Evolutionary conservation across 2,329 filamentous ascomycete species (phyloP).

Genomic region (Colletotrichum brevisporum): DNA sequence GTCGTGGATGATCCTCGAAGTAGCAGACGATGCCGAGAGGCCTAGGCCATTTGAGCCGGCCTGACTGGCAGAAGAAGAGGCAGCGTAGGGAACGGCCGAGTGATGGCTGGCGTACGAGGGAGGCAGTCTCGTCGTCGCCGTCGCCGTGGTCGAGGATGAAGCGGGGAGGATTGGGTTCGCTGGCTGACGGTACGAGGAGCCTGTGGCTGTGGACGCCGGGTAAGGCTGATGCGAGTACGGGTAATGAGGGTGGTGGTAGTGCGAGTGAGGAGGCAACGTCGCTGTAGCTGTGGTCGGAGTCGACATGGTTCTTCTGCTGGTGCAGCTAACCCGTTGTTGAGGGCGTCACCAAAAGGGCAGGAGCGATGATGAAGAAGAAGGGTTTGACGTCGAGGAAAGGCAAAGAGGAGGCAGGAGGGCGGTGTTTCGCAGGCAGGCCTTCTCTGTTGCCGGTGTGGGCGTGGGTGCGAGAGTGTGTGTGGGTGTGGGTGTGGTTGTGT

Average conservation of each 20-base stretch:
- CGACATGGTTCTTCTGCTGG: constrained; percentile 72
- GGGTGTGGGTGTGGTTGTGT: constrained; percentile 16
- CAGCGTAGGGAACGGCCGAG: constrained; percentile 47
- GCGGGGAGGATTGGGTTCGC: constrained; percentile 55
- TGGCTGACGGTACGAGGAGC: constrained; percentile 50
- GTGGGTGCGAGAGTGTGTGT: neutral
- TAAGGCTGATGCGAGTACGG: constrained; percentile 67
- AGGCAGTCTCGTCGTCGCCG: constrained; percentile 52
- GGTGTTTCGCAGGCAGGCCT: constrained; percentile 38
- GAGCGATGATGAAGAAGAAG: constrained; percentile 34
- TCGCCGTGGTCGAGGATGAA: constrained; percentile 51
- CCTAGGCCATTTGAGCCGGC: constrained; percentile 54
- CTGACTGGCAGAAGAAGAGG: constrained; percentile 42
- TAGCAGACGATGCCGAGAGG: constrained; percentile 49
- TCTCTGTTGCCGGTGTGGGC: constrained; percentile 30
- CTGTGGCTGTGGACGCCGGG: constrained; percentile 58
- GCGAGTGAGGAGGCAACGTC: constrained; percentile 61
- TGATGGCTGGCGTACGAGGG: constrained; percentile 48
- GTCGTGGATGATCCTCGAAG: constrained; percentile 50
- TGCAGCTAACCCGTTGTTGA: constrained; percentile 27
- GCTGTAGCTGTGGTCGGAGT: constrained; percentile 71
- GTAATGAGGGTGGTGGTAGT: constrained; percentile 76
- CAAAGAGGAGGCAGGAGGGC: constrained; percentile 26
- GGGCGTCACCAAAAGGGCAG: constrained; percentile 38
- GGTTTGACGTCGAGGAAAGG: constrained; percentile 29